A percentile compares a stretch with the other conserved stretches of the same genome.
phyloP scores from a whole-genome alignment of 768 basidiomycete species.

The Amyloporia xantha region DNA sequence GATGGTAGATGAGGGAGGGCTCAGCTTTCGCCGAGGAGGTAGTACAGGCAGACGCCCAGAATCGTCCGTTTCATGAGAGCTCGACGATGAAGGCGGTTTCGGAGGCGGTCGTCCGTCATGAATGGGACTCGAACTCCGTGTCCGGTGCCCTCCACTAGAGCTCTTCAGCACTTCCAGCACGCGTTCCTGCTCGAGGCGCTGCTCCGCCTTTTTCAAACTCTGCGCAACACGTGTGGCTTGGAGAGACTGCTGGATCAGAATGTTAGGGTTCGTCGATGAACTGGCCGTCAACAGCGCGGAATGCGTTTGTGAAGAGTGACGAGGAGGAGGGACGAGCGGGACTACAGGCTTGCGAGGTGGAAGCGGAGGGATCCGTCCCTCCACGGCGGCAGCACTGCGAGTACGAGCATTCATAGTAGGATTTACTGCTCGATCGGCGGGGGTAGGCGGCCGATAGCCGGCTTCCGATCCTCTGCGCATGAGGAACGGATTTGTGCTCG shows the following conservation, averaged over 20 bases:
- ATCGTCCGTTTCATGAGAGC: constrained; percentile 8
- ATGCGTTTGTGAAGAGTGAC: constrained; percentile 25
- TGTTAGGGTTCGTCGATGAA: constrained; percentile 29
- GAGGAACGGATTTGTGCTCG: constrained; percentile 37
- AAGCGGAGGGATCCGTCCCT: constrained; percentile 33
- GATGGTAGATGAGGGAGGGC: constrained; percentile 24
- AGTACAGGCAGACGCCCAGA: constrained; percentile 25
- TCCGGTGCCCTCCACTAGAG: constrained; percentile 15
- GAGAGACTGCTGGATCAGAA: constrained; percentile 61
- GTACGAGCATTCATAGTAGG: neutral
- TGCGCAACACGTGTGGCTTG: constrained; percentile 70
- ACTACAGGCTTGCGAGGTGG: constrained; percentile 43
- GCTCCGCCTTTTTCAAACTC: constrained; percentile 62
- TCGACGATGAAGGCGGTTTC: constrained; percentile 9
- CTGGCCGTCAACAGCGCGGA: constrained; percentile 3
- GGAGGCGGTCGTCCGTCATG: constrained; percentile 9
- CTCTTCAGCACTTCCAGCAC: constrained; percentile 69
- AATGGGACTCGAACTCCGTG: constrained; percentile 18
- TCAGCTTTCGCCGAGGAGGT: constrained; percentile 31
- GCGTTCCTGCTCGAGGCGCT: constrained; percentile 60
- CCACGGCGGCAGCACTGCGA: constrained; percentile 1
- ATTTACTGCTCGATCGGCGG: neutral
- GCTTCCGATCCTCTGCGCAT: constrained; percentile 20
- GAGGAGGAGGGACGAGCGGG: constrained; percentile 32
- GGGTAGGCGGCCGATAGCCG: constrained; percentile 7